A percentile compares a stretch with the other conserved stretches of the same genome.
phyloP scores from a whole-genome alignment of 2,329 filamentous ascomycete genomes.

The Trichoderma hamatum region DNA sequence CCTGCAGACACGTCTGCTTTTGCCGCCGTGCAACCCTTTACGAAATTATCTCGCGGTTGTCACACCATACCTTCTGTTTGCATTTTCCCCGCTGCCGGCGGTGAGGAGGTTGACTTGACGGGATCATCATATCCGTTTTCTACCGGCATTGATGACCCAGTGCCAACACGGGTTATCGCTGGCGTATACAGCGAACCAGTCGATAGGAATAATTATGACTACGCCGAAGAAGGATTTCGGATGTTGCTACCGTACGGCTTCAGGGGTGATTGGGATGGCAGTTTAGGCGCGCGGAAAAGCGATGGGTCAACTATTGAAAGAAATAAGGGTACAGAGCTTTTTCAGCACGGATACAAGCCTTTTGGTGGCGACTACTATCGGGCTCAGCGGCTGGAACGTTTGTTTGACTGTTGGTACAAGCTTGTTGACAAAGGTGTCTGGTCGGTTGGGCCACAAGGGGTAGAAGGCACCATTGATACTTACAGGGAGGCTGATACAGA shows the following conservation, averaged over 20 bases:
- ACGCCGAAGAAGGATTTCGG: constrained; percentile 14
- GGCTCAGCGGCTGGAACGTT: constrained; percentile 28
- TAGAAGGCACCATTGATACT: constrained; percentile 24
- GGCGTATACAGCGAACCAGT: constrained; percentile 5
- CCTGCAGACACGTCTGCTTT: neutral
- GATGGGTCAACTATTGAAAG: constrained; percentile 8
- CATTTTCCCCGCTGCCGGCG: neutral
- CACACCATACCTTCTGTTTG: constrained; percentile 5
- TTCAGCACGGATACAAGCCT: constrained; percentile 41
- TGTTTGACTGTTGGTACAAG: constrained; percentile 24
- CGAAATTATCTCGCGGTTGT: neutral
- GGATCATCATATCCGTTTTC: neutral
- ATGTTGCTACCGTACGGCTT: constrained; percentile 1
- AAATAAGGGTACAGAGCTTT: constrained; percentile 34
- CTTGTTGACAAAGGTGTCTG: constrained; percentile 25
- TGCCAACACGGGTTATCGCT: neutral
- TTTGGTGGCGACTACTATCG: constrained; percentile 38
- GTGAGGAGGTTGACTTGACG: neutral
- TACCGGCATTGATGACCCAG: neutral
- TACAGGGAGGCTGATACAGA: constrained; percentile 25
- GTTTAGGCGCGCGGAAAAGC: constrained; percentile 1
- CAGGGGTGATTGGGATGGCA: neutral
- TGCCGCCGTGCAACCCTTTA: neutral
- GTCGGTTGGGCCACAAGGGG: constrained; percentile 27
- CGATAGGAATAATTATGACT: neutral